A percentile compares a stretch with the other conserved stretches of the same genome.
These are phyloP conservation scores for Taphrina betulina DNA, from an alignment of 1,139 yeast species.

Conservation along the genomic window DNA sequence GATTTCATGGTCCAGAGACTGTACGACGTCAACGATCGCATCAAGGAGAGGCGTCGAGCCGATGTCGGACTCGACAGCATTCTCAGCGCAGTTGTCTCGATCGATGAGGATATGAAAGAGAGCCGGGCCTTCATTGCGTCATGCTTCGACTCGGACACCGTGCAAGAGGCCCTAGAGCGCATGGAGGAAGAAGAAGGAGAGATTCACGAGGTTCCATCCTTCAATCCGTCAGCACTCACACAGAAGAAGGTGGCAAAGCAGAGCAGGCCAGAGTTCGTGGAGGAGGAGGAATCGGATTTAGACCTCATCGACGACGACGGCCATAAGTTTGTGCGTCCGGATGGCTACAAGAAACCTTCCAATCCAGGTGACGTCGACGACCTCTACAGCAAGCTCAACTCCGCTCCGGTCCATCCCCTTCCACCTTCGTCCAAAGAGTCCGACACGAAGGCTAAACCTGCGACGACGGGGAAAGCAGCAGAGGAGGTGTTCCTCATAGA, in stretches of 20 bases:
- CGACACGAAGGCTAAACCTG: not conserved
- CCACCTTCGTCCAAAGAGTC: too few species aligned
- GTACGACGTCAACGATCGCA: slow-evolving; percentile 32
- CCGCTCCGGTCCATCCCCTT: slow-evolving; percentile 9
- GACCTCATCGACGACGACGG: slow-evolving; percentile 24
- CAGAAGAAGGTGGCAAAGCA: not conserved
- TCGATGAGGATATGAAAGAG: slow-evolving; percentile 31
- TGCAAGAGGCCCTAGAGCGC: slow-evolving; percentile 13
- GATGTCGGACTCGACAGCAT: slow-evolving; percentile 29
- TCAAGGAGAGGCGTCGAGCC: slow-evolving; percentile 22
- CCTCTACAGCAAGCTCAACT: slow-evolving; percentile 22
- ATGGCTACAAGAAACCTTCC: slow-evolving; percentile 21
- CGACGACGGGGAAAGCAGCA: not conserved
- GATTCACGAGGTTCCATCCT: slow-evolving; percentile 1
- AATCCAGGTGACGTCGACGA: slow-evolving; percentile 27
- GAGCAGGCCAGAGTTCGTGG: slow-evolving; percentile 1
- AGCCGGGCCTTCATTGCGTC: slow-evolving; percentile 11
- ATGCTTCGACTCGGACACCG: slow-evolving; percentile 14
- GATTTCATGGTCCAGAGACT: slow-evolving; percentile 53
- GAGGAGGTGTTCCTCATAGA: slow-evolving; percentile 13
- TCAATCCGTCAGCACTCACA: not conserved
- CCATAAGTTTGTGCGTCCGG: slow-evolving; percentile 13
- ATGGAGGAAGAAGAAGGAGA: slow-evolving; percentile 15
- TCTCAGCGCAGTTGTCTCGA: slow-evolving; percentile 31
- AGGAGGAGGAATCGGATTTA: slow-evolving; percentile 16